A percentile compares a stretch with the other conserved stretches of the same genome.
Conservation (phyloP, 441 rosid species). For the Cnidoscolus chayamansa region DNA sequence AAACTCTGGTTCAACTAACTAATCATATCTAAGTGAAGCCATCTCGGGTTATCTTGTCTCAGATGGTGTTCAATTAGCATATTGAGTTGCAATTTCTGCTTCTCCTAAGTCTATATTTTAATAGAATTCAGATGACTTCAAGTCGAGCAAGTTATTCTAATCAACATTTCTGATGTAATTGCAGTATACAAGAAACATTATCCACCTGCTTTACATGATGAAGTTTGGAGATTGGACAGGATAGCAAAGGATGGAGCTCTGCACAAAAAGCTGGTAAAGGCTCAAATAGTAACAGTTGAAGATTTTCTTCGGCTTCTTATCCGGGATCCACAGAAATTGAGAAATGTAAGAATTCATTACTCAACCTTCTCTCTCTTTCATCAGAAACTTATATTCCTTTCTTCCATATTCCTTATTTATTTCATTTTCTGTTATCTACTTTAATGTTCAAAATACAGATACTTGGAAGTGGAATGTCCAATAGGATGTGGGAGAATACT, state of each 20-base stretch:
- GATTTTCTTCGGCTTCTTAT: slow-evolving; percentile 85
- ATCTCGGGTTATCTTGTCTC: background rate
- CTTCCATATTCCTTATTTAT: slow-evolving; percentile 1
- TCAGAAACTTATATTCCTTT: slow-evolving; percentile 1
- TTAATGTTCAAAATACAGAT: slow-evolving; percentile 41
- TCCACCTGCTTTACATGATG: slow-evolving; percentile 90
- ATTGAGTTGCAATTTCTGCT: slow-evolving; percentile 1
- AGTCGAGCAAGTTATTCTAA: background rate
- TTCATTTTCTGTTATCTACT: slow-evolving; percentile 11
- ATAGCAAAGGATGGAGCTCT: slow-evolving; percentile 92
- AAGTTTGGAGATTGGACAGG: slow-evolving; percentile 98
- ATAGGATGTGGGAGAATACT: slow-evolving; percentile 96
- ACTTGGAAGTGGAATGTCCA: slow-evolving; percentile 98
- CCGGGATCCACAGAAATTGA: slow-evolving; percentile 73
- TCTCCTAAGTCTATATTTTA: background rate
- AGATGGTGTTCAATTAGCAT: no score
- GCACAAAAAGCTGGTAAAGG: slow-evolving; percentile 74
- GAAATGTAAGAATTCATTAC: slow-evolving; percentile 50
- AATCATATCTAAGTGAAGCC: background rate
- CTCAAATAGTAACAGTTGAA: slow-evolving; percentile 64
- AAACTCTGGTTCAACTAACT: background rate
- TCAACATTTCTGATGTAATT: slow-evolving; percentile 9
- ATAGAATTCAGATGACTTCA: background rate
- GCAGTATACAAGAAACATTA: slow-evolving; percentile 97
- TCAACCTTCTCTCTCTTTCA: background rate